Base-by-base conservation (phyloP, 495 filamentous ascomycete genomes). In the Talaromyces stipitatus region DNA sequence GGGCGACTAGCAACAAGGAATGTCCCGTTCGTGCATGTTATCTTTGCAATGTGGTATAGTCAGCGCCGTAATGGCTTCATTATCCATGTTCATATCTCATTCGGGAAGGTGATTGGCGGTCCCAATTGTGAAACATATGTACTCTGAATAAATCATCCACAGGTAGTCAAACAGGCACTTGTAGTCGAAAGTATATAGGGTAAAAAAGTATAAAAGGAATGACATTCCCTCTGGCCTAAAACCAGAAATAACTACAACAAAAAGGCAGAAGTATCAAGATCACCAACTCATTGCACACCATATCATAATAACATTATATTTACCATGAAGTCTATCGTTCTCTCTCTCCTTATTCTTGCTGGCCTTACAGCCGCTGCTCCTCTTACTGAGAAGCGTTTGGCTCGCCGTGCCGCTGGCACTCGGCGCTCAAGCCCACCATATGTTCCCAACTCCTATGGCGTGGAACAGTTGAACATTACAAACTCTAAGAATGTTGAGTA, bases 401-500 rank as follows among this genome's bases (percentile, higher is more conserved):
- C 51, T 36, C 51, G 51, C 12, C 51, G 51, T 54, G 51, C 51
- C 10, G 32, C 51, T 54, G 51, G 29, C 10, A 23, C 51, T 36
- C 51, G 30, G 14, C 51, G 32, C 32, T 54, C 51, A 28, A 54
- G 23, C 51, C 30, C 30, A 0, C 16, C 51, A 18, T 54, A 54
- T 20, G 4, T 24, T 14, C 18, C 28, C 22, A 20, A 30, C 18
- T 11, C 51, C 6, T 33, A 22, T 9, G 48, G 48, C 18, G 26
- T 29, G n/a, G 51, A 54, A 16, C 28, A 36, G 22, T 11, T 54
- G 30, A 24, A 33, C 32, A 30, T 54, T 10, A 54, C 29, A 2
- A 16, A 32, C 29, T 23, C 30, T 12, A 54, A 62, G 18, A 60
- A 75, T 0, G 67, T 61, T 6, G 64, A 76, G 46, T 85, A 85